These are phyloP conservation scores for Trichoderma aggressivum DNA, from an alignment of 2,329 filamentous ascomycete species.

Conservation along the genomic window DNA sequence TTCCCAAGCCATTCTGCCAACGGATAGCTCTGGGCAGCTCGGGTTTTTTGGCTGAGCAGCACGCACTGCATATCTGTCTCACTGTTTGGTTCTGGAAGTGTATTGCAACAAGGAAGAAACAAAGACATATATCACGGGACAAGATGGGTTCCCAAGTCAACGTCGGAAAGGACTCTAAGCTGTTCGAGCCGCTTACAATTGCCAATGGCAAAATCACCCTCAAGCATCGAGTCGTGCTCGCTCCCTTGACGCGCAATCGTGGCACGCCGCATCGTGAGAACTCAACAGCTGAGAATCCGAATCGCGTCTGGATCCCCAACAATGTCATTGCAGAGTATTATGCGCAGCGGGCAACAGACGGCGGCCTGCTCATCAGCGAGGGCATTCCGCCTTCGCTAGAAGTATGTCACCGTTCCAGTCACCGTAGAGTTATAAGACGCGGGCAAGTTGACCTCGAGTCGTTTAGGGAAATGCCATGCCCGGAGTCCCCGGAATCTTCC, in stretches of 20 bases:
- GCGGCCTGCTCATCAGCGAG: constrained; percentile 44
- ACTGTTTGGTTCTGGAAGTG: neutral
- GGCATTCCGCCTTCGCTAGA: constrained; percentile 47
- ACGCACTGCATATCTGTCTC: neutral
- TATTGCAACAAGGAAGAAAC: neutral
- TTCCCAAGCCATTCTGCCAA: neutral
- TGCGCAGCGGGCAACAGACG: constrained; percentile 38
- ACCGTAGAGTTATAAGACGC: neutral
- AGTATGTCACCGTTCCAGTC: constrained; percentile 20
- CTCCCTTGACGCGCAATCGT: constrained; percentile 53
- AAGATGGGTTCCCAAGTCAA: constrained; percentile 19
- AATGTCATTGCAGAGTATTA: constrained; percentile 43
- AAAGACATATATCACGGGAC: neutral
- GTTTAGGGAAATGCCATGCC: constrained; percentile 32
- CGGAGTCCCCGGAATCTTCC: constrained; percentile 58
- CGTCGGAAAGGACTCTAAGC: constrained; percentile 21
- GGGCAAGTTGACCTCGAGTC: neutral
- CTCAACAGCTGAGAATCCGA: constrained; percentile 44
- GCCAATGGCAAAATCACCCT: constrained; percentile 45
- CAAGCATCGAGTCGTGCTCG: constrained; percentile 49
- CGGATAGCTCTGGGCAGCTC: neutral
- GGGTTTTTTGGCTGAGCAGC: neutral
- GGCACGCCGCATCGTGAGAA: constrained; percentile 42
- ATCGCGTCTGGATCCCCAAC: constrained; percentile 47
- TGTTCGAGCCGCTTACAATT: constrained; percentile 35